Conservation (phyloP, 768 basidiomycete genomes). For the Russula sp. region DNA sequence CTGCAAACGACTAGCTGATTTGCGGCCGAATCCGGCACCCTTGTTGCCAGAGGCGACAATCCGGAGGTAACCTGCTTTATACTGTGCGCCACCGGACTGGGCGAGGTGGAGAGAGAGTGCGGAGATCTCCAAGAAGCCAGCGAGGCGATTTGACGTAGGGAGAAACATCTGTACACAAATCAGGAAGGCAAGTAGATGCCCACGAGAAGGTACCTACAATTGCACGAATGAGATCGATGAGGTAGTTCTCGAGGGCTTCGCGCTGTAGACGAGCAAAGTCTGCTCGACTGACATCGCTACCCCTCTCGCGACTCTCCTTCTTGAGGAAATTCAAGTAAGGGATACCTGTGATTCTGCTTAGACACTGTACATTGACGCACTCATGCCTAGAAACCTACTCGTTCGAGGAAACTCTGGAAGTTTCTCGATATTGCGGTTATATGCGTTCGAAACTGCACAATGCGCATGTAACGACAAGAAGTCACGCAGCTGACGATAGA, state of each 20-base stretch:
- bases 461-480: constrained; percentile 88
- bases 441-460: constrained; percentile 80
- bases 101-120: constrained; percentile 81
- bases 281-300: constrained; percentile 52
- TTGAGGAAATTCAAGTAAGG: constrained; percentile 88
- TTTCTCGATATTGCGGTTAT: constrained; percentile 65
- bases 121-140: constrained; percentile 89
- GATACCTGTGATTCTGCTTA: constrained; percentile 49
- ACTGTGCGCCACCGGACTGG: constrained; percentile 77
- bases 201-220: constrained; percentile 55
- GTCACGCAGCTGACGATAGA: constrained; percentile 91
- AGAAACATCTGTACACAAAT: constrained; percentile 77
- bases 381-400: constrained; percentile 40
- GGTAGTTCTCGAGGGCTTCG: constrained; percentile 80
- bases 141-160: constrained; percentile 84
- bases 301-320: constrained; percentile 53
- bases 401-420: constrained; percentile 92
- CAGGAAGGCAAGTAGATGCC: constrained; percentile 12
- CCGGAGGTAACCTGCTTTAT: constrained; percentile 83
- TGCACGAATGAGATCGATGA: constrained; percentile 81
- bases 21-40: constrained; percentile 60
- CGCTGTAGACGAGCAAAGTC: constrained; percentile 84
- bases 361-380: not conserved
- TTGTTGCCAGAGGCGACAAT: constrained; percentile 53
- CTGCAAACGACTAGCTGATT: constrained; percentile 56